A percentile compares a stretch with the other conserved stretches of the same genome.
Evolutionary conservation across 2,329 filamentous ascomycete species (phyloP).

Genomic region (Fusarium chaquense): DNA sequence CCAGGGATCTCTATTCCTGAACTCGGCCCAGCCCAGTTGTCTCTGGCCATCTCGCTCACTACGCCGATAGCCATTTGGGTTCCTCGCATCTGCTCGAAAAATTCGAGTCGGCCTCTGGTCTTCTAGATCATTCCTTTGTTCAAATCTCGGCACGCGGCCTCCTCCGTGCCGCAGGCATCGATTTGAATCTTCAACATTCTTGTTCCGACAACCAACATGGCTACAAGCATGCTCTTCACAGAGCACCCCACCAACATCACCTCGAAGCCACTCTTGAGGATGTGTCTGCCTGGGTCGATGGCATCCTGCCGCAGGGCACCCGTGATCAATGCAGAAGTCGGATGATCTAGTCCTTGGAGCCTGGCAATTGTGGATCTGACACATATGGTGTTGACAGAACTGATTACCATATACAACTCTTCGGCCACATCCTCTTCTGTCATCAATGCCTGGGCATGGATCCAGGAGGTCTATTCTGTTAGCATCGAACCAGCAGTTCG

Average conservation of each 20-base stretch:
- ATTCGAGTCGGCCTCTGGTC: slow-evolving; percentile 1
- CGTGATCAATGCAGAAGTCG: slow-evolving; percentile 39
- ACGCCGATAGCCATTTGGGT: neutral
- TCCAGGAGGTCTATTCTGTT: slow-evolving; percentile 23
- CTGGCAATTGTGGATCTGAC: slow-evolving; percentile 40
- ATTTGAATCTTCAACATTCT: slow-evolving; percentile 15
- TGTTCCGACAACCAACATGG: slow-evolving; percentile 34
- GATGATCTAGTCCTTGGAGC: slow-evolving; percentile 25
- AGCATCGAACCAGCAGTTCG: neutral
- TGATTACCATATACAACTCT: slow-evolving; percentile 14
- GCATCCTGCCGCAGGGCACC: slow-evolving; percentile 34
- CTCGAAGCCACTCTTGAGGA: neutral
- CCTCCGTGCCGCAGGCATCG: slow-evolving; percentile 35
- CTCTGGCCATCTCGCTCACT: slow-evolving; percentile 15
- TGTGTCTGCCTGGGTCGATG: slow-evolving; percentile 18
- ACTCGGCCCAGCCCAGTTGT: slow-evolving; percentile 35
- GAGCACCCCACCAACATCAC: slow-evolving; percentile 14
- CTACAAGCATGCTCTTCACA: slow-evolving; percentile 43
- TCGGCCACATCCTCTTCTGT: slow-evolving; percentile 25
- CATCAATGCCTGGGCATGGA: slow-evolving; percentile 19
- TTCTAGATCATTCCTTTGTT: neutral
- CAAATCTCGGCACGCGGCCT: slow-evolving; percentile 1
- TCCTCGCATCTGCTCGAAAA: neutral
- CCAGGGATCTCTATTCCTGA: slow-evolving; percentile 29
- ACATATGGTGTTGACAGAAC: slow-evolving; percentile 44